phyloP scores from a whole-genome alignment of 768 basidiomycete species.

The Psilocybe tampanensis region DNA sequence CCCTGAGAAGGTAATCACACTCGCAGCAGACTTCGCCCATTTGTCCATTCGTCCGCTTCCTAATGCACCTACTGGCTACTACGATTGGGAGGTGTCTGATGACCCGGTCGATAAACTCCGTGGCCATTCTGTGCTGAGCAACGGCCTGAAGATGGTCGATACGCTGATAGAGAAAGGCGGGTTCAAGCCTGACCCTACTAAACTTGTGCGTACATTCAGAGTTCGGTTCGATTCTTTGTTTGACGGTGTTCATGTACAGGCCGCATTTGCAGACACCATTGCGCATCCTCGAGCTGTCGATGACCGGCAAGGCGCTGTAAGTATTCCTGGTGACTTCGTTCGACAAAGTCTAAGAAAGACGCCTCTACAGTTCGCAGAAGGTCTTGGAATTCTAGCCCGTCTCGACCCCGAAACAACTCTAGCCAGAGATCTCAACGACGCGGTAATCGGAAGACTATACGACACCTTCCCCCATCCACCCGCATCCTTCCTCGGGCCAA shows the following conservation, averaged over 20 bases:
- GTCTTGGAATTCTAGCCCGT: conserved; percentile 16
- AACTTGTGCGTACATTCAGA: conserved; percentile 4
- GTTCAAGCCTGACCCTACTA: conserved; percentile 10
- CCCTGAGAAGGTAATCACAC: not conserved
- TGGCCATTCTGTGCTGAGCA: conserved; percentile 14
- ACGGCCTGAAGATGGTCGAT: conserved; percentile 5
- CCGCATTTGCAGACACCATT: conserved; percentile 10
- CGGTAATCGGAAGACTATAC: conserved; percentile 43
- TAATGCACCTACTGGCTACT: conserved; percentile 17
- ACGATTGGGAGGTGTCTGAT: conserved; percentile 19
- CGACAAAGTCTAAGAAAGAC: not conserved
- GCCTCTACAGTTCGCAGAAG: conserved; percentile 11
- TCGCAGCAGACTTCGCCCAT: conserved; percentile 11
- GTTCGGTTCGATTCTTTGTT: not conserved
- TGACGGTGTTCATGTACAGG: not conserved
- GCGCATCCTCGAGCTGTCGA: conserved; percentile 10
- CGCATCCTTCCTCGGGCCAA: conserved; percentile 36
- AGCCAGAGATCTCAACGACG: conserved; percentile 11
- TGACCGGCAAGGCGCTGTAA: conserved; percentile 19
- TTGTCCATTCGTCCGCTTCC: conserved; percentile 13
- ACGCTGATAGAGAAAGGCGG: conserved; percentile 13
- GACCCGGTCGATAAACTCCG: conserved; percentile 10
- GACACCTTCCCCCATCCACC: conserved; percentile 62
- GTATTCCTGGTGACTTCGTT: not conserved
- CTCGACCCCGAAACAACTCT: conserved; percentile 12